phyloP scores from a whole-genome alignment of 1,284 basidiomycete species.

The Cryptococcus sp. region DNA sequence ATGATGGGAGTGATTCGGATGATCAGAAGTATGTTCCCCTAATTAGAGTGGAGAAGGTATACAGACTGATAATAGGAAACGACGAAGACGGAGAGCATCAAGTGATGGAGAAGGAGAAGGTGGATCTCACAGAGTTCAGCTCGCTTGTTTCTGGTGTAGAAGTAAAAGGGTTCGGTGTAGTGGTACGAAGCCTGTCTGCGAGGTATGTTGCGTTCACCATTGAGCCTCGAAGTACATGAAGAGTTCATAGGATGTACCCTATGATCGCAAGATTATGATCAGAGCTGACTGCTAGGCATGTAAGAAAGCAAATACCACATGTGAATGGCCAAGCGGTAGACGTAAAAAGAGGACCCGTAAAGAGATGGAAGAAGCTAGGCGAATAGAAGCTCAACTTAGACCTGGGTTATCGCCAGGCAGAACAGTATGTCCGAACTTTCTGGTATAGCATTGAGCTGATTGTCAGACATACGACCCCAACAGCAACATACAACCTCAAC shows the following conservation, averaged over 20 bases:
- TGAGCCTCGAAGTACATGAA: no score
- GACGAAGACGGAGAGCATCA: neutral
- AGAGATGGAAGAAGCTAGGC: slow-evolving; percentile 49
- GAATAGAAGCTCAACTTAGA: slow-evolving; percentile 15
- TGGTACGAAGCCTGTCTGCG: slow-evolving; percentile 42
- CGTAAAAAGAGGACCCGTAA: slow-evolving; percentile 47
- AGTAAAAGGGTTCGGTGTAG: slow-evolving; percentile 47
- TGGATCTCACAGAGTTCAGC: slow-evolving; percentile 20
- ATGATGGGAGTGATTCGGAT: neutral
- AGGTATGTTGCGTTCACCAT: slow-evolving; percentile 12
- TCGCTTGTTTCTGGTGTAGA: slow-evolving; percentile 44
- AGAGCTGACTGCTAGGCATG: slow-evolving; percentile 40
- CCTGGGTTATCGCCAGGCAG: no score
- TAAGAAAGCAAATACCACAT: slow-evolving; percentile 37
- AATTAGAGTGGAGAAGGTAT: neutral
- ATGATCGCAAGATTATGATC: no score
- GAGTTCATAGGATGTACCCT: no score
- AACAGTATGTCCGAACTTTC: no score
- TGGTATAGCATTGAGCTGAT: neutral
- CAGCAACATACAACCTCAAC: neutral
- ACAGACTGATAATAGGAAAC: neutral
- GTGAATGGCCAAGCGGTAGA: slow-evolving; percentile 47
- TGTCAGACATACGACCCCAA: neutral
- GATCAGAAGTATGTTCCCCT: neutral
- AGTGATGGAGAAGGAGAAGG: slow-evolving; percentile 2